Base-by-base conservation (phyloP, 495 filamentous ascomycete species). In the Cudoniella acicularis region DNA sequence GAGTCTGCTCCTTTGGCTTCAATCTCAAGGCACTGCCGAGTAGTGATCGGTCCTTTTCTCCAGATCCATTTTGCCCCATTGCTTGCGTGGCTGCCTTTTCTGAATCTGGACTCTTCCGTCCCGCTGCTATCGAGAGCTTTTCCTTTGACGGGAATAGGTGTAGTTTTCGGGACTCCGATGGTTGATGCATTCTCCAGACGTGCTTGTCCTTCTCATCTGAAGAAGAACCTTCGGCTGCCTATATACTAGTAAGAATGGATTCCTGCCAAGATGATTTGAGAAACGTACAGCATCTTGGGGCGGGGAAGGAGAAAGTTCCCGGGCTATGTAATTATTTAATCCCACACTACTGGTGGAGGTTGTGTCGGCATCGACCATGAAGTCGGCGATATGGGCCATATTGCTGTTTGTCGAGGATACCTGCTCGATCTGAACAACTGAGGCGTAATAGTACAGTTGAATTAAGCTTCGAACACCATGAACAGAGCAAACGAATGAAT, bases 111-210 rank as follows among this genome's bases (percentile, higher is more conserved):
- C 72, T 72, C 63, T 77, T 80, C 48, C 70, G 71, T 51, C 57
- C 63, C 45, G 71, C 67, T 24, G 68, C 53, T 42, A 66, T 51
- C 18, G 54, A 60, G 10, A 64, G 56, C 54, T 64, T 69, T 11
- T 69, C 63, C 59, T 77, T 76, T 49, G 69, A 72, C 55, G 78
- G 79, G 62, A 82, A 82, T 47, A 79, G 69, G 67, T 80, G 77
- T 51, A 82, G 80, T 67, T 78, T 81, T 55, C 73, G 71, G 11
- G 53, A 27, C 41, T 66, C 63, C 59, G 77, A 72, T 4, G 75
- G 67, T 52, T 78, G 75, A 52, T 79, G 77, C 79, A 81, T 80
- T 64, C 77, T 81, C 75, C 75, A 78, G 22, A 73, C 67, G 62
- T 73, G 75, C 21, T 76, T 73, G 47, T 64, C 61, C 56, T 60